Conservation (phyloP, 306 rosid genomes). For the Rosa lucieae region DNA sequence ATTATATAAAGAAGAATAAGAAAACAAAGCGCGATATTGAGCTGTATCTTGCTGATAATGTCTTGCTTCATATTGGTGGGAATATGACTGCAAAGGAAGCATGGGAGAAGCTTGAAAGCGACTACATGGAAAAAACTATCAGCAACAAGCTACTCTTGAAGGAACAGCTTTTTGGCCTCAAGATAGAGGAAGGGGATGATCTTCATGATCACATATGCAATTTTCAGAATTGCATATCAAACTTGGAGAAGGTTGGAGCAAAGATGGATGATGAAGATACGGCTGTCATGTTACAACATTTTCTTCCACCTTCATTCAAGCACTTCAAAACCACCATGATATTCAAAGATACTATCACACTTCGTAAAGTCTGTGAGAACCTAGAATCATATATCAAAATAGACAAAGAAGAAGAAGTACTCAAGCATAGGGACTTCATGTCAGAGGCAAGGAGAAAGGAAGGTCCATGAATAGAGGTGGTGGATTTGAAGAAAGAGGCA, state of each 20-base stretch:
- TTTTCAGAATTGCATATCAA: neutral
- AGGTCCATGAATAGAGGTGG: neutral
- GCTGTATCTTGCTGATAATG: neutral
- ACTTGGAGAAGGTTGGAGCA: neutral
- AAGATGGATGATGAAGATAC: neutral
- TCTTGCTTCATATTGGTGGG: neutral
- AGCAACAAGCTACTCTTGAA: neutral
- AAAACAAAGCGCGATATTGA: neutral
- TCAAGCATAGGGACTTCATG: neutral
- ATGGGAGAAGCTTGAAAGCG: neutral
- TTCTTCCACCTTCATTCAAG: neutral
- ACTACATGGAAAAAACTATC: neutral
- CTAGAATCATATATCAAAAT: neutral
- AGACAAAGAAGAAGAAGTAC: neutral
- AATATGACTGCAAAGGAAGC: neutral
- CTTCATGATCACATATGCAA: too few relatives aligned
- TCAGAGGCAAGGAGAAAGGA: too few relatives aligned
- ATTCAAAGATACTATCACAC: neutral
- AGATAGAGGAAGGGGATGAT: neutral
- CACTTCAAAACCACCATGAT: neutral
- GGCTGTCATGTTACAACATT: neutral
- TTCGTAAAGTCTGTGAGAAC: neutral
- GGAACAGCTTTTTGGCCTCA: neutral
- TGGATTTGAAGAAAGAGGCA: neutral
- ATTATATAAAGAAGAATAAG: neutral